Evolutionary conservation across 768 basidiomycete species (phyloP).

Genomic region (Chalciporus piperatus): DNA sequence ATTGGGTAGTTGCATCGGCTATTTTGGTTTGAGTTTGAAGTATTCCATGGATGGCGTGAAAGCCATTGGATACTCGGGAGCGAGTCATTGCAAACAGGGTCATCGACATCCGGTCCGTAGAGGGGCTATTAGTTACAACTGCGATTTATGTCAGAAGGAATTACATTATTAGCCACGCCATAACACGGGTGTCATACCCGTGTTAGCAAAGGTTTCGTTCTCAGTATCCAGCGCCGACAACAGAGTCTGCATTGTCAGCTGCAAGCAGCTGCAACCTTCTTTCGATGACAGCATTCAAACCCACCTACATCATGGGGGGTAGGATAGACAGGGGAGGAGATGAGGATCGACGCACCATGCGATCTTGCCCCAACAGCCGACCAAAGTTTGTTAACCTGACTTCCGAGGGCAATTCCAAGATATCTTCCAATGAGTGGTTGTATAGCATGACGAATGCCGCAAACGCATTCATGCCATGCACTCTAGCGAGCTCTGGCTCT

Average conservation of each 20-base stretch:
- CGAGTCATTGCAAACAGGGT: neutral
- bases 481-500: conserved; percentile 53
- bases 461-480: conserved; percentile 68
- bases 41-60: conserved; percentile 6
- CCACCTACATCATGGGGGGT: conserved; percentile 23
- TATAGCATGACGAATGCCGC: conserved; percentile 64
- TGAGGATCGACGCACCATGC: conserved; percentile 45
- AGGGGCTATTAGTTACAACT: conserved; percentile 23
- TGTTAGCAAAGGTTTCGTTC: neutral
- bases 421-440: conserved; percentile 50
- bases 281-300: conserved; percentile 37
- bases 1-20: conserved; percentile 1
- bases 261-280: conserved; percentile 32
- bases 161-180: conserved; percentile 25
- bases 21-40: conserved; percentile 15
- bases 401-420: conserved; percentile 51
- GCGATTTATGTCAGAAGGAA: conserved; percentile 26
- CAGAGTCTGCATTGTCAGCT: conserved; percentile 9
- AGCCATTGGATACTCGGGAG: conserved; percentile 1
- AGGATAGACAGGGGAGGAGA: conserved; percentile 4
- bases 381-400: conserved; percentile 46
- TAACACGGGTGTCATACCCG: neutral
- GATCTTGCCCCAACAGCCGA: conserved; percentile 44
- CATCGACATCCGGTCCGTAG: conserved; percentile 8
- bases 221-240: conserved; percentile 14